phyloP scores from a whole-genome alignment of 345 rosid species.

The Aurinia saxatilis region DNA sequence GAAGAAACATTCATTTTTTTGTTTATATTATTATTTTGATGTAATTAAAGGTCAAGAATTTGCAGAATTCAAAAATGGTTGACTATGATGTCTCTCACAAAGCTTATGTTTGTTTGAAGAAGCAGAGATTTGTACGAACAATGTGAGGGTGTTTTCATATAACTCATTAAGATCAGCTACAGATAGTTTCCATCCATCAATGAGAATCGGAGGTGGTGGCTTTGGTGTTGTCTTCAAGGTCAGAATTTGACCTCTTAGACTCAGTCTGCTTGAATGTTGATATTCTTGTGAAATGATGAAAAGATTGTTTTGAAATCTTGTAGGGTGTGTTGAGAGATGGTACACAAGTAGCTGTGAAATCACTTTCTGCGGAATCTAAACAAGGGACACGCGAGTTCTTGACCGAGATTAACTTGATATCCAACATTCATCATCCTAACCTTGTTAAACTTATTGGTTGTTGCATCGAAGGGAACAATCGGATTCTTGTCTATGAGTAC shows the following conservation, averaged over 20 bases:
- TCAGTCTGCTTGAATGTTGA: not conserved
- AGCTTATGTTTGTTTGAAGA: constrained; percentile 8
- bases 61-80: not conserved
- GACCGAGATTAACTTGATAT: constrained; percentile 63
- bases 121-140: constrained; percentile 54
- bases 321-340: constrained; percentile 64
- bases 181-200: constrained; percentile 50
- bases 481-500: constrained; percentile 81
- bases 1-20: too few relatives aligned
- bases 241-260: constrained; percentile 6
- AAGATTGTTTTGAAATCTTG: too few relatives aligned
- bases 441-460: constrained; percentile 87
- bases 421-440: constrained; percentile 71
- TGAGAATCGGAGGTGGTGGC: constrained; percentile 72
- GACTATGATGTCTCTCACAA: constrained; percentile 10
- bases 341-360: constrained; percentile 63
- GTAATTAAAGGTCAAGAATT: too few relatives aligned
- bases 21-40: too few relatives aligned
- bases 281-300: not conserved
- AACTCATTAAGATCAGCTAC: constrained; percentile 80
- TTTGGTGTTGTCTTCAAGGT: constrained; percentile 91
- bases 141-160: constrained; percentile 65
- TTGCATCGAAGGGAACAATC: constrained; percentile 52
- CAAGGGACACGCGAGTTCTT: constrained; percentile 78
- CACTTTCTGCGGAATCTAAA: constrained; percentile 63